Conservation (phyloP, 2,329 filamentous ascomycete genomes). For the Botryotinia convoluta region DNA sequence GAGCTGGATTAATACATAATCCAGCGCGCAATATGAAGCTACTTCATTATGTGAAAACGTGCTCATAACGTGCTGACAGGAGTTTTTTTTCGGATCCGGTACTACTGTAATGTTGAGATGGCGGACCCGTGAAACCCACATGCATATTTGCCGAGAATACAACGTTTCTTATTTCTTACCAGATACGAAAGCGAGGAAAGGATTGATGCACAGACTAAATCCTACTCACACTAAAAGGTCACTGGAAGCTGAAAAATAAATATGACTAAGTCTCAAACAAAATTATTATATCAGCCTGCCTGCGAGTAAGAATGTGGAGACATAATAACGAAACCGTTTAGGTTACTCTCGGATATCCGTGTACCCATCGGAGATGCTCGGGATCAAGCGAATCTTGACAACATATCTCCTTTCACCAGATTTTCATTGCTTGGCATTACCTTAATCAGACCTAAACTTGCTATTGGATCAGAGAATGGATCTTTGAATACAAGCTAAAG, state of each 20-base stretch:
- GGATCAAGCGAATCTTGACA: not conserved
- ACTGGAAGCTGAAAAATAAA: not conserved
- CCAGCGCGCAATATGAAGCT: not conserved
- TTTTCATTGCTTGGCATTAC: not conserved
- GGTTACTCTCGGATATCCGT: not conserved
- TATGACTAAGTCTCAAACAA: not conserved
- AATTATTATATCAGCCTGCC: not conserved
- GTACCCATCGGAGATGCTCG: not conserved
- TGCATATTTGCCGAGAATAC: not conserved
- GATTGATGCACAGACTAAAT: not conserved
- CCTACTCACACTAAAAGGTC: not conserved
- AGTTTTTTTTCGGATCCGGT: slow-evolving; percentile 9
- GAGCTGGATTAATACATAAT: slow-evolving; percentile 1
- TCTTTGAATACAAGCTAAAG: not conserved
- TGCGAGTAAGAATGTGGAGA: not conserved
- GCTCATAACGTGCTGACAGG: slow-evolving; percentile 10
- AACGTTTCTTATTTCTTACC: not conserved
- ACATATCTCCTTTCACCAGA: not conserved
- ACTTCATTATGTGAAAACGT: not conserved
- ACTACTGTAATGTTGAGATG: not conserved
- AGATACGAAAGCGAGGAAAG: too few species aligned
- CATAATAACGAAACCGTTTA: not conserved
- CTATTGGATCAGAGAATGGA: not conserved
- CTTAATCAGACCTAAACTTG: not conserved
- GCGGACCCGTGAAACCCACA: not conserved